Percentiles rank a stretch among this genome's conserved stretches.
Evolutionary conservation across 306 rosid species (phyloP).

Genomic region (Astragalus glycyphyllos): DNA sequence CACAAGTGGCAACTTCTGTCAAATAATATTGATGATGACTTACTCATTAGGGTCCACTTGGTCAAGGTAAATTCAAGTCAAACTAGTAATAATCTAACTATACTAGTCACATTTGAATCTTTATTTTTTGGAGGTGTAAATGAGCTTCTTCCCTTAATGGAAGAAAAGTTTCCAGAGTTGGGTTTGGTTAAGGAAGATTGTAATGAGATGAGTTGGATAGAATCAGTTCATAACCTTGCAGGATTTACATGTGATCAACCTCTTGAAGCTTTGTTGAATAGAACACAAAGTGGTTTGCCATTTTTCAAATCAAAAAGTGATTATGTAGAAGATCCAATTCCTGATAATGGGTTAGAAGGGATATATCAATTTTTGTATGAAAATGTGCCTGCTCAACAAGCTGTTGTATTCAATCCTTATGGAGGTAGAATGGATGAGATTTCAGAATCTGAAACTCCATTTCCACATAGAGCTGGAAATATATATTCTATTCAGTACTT

Average conservation of each 20-base stretch:
- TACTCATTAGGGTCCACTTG: too few relatives aligned
- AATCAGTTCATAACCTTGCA: background rate
- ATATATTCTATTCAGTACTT: background rate
- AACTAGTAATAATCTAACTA: background rate
- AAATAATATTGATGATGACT: too few relatives aligned
- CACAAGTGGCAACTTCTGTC: too few relatives aligned
- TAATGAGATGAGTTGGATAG: slow-evolving; percentile 17
- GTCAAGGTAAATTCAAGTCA: too few relatives aligned
- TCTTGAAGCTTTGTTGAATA: slow-evolving; percentile 20
- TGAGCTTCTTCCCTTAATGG: slow-evolving; percentile 40
- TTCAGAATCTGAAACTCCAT: slow-evolving; percentile 35
- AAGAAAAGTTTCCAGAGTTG: slow-evolving; percentile 46
- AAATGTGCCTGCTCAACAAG: background rate
- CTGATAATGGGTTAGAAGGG: slow-evolving; percentile 23
- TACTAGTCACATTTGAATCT: background rate
- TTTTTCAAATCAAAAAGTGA: slow-evolving; percentile 40
- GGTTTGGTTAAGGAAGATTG: slow-evolving; percentile 13
- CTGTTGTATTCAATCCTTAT: slow-evolving; percentile 14
- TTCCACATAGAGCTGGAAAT: slow-evolving; percentile 30
- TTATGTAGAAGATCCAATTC: slow-evolving; percentile 24
- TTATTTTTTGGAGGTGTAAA: slow-evolving; percentile 46
- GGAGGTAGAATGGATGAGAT: slow-evolving; percentile 45
- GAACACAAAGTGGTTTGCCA: background rate
- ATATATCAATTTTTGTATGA: slow-evolving; percentile 7
- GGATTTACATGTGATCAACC: background rate